Percentiles rank a stretch among this genome's conserved stretches.
phyloP scores from a whole-genome alignment of 1,139 yeast genomes.

The Kluyveromyces sp. region DNA sequence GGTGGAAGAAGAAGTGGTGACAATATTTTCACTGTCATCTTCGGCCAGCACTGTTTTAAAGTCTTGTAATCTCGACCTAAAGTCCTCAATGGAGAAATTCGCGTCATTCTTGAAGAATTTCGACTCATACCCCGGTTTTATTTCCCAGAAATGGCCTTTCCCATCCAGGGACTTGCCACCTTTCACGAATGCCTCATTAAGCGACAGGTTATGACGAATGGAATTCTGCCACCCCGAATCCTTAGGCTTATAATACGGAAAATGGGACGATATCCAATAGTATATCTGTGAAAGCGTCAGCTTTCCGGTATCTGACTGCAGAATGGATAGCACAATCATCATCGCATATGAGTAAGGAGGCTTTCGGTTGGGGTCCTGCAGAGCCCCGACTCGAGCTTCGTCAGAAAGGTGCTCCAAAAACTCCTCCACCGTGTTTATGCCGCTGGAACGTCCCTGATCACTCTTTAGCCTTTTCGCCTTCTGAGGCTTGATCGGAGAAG shows the following conservation, averaged over 20 bases:
- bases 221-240: conserved; percentile 95
- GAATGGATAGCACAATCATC: conserved; percentile 86
- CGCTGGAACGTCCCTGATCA: conserved; percentile 16
- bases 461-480: conserved; percentile 18
- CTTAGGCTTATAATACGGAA: conserved; percentile 72
- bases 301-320: conserved; percentile 72
- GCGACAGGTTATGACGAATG: conserved; percentile 72
- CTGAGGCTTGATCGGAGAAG: conserved; percentile 35
- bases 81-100: conserved; percentile 18
- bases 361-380: conserved; percentile 37
- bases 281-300: conserved; percentile 88
- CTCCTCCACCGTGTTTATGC: conserved; percentile 20
- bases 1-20: background rate
- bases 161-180: conserved; percentile 93
- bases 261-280: conserved; percentile 85
- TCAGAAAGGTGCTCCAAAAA: conserved; percentile 30
- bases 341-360: conserved; percentile 96
- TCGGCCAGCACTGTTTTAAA: conserved; percentile 1
- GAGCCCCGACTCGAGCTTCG: conserved; percentile 32
- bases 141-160: conserved; percentile 95
- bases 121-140: conserved; percentile 73
- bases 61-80: conserved; percentile 18
- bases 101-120: conserved; percentile 58
- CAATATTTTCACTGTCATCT: background rate
- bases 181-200: conserved; percentile 82